Percentiles rank a stretch among this genome's conserved stretches.
phyloP scores from a whole-genome alignment of 148 eudicot genomes.

The Rhododendron ovatum region DNA sequence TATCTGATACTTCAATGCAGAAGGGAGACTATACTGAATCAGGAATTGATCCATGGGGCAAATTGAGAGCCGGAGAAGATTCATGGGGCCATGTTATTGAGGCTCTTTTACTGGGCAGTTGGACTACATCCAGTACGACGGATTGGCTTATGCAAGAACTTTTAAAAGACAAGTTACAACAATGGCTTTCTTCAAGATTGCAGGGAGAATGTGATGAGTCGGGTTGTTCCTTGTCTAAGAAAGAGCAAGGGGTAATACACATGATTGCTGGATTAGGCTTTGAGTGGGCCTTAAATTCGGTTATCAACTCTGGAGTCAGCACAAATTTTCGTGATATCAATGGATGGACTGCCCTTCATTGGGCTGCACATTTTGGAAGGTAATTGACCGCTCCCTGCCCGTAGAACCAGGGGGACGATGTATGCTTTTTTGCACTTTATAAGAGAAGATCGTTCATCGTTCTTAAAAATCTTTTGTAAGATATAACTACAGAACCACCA shows the following conservation, averaged over 20 bases:
- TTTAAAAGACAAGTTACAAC: conserved; percentile 74
- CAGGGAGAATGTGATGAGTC: conserved; percentile 16
- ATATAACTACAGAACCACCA: not conserved
- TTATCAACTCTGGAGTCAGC: conserved; percentile 70
- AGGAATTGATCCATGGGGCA: conserved; percentile 25
- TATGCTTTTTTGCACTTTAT: not conserved
- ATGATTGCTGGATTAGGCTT: conserved; percentile 87
- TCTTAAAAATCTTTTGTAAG: not conserved
- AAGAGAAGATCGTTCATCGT: not conserved
- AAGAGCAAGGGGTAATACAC: conserved; percentile 92
- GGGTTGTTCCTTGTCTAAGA: conserved; percentile 59
- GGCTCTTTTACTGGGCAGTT: conserved; percentile 52
- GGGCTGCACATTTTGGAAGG: conserved; percentile 99
- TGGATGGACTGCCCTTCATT: conserved; percentile 98
- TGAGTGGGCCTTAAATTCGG: conserved; percentile 82
- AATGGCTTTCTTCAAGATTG: conserved; percentile 60
- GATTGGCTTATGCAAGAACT: conserved; percentile 84
- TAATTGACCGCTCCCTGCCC: conserved; percentile 11
- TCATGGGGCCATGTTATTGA: conserved; percentile 61
- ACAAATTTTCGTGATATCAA: conserved; percentile 82
- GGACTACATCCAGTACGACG: conserved; percentile 42
- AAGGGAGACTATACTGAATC: conserved; percentile 38
- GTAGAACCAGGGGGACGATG: not conserved
- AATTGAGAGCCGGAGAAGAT: conserved; percentile 41
- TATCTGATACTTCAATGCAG: conserved; percentile 30